Evolutionary conservation across 164 flowering plant genomes (phyloP), one percentile per base, ranked within the genome.

Genomic region (Vitis amurensis): DNA sequence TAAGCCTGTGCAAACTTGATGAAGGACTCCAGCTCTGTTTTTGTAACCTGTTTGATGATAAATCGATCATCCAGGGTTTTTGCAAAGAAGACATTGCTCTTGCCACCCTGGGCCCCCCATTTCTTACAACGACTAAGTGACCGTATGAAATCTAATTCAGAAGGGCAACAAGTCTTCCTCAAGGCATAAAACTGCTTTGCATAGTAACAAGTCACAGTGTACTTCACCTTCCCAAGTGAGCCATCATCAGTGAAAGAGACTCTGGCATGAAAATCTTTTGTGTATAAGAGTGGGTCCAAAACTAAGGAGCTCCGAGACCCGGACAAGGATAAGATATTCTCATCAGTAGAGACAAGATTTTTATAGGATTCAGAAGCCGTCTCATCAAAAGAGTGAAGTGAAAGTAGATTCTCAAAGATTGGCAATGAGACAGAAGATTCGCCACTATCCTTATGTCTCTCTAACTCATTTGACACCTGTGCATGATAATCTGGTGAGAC

Each of bases 41-140:
- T 93, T 7, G 98, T 85, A 31, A 91, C 98, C 79, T 91, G 92
- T 72, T 93, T 93, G 69, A 93, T 83, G 66, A 93, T 89, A 72
- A 93, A 93, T 23, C 98, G 76, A 70, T 93, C 97, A 81, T 93
- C 98, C 77, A 87, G 77, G 11, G 93, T 87, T 76, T 93, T 93
- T 16, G 98, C 98, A 63, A 93, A 93, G 71, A 93, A 93, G 30
- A 89, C 98, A 70, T 91, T 91, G 80, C 97, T 93, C 82, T 93
- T 93, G 13, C 98, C 98, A 76, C 98, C 98, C 70, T 93, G 97
- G 13, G 98, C 94, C 16, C 96, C 94, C 98, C 98, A 93, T 75
- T 89, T 93, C 85, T 87, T 91, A 79, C 98, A 91, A 7, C 93
- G 91, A 73, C 94, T 86, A 17, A 93, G 86, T 64, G 96, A 93